These are phyloP conservation scores for Fusarium pseudocircinatum DNA, from an alignment of 2,329 filamentous ascomycete genomes.

Conservation along the genomic window DNA sequence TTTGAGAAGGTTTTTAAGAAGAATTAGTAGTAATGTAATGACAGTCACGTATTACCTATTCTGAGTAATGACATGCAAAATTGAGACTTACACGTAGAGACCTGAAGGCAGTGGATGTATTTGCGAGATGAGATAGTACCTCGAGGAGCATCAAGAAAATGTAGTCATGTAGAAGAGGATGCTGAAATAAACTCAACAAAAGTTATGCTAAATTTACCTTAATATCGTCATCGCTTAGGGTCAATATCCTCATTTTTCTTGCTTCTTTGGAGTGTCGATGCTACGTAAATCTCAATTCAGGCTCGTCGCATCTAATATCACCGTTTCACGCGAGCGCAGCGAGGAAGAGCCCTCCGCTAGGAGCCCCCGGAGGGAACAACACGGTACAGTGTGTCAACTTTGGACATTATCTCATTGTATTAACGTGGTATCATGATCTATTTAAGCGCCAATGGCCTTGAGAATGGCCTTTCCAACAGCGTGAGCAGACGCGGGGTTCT, in stretches of 20 bases:
- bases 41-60: background rate
- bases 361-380: background rate
- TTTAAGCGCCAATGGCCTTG: conserved; percentile 52
- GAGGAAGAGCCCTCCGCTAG: background rate
- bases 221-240: too few species aligned
- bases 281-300: too few species aligned
- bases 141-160: too few species aligned
- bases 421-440: conserved; percentile 1
- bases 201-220: too few species aligned
- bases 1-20: conserved; percentile 70
- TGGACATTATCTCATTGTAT: background rate
- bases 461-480: conserved; percentile 62
- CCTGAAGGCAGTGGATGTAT: fast-evolving
- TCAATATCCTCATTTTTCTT: too few species aligned
- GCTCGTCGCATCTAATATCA: too few species aligned
- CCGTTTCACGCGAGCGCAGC: background rate
- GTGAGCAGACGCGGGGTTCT: conserved; percentile 65
- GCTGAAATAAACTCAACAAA: too few species aligned
- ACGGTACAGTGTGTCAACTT: background rate
- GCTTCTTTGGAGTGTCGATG: too few species aligned
- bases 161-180: too few species aligned
- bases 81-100: too few species aligned
- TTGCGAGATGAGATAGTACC: too few species aligned
- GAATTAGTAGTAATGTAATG: background rate
- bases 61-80: background rate